Evolutionary conservation across 768 basidiomycete genomes (phyloP).

Genomic region (Kwoniella dejecticola): DNA sequence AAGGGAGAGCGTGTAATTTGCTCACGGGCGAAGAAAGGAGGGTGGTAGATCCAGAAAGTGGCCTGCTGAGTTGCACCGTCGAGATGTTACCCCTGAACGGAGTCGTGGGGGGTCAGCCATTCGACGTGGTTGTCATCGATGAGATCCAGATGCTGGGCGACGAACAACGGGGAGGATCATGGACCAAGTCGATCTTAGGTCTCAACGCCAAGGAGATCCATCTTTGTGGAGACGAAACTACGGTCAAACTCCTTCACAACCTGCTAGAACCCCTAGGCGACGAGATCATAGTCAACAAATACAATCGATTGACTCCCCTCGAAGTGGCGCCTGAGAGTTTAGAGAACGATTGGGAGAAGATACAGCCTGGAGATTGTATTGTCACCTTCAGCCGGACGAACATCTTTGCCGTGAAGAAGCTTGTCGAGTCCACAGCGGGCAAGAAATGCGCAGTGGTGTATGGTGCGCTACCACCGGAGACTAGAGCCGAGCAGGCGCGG

Average conservation of each 20-base stretch:
- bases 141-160: constrained; percentile 97
- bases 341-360: constrained; percentile 62
- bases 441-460: constrained; percentile 89
- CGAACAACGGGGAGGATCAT: constrained; percentile 71
- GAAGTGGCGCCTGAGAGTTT: constrained; percentile 68
- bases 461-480: constrained; percentile 86
- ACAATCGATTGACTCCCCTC: constrained; percentile 86
- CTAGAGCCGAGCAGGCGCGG: constrained; percentile 85
- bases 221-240: constrained; percentile 92
- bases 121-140: constrained; percentile 88
- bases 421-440: constrained; percentile 70
- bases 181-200: constrained; percentile 81
- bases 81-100: constrained; percentile 71
- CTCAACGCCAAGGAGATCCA: constrained; percentile 78
- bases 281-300: constrained; percentile 74
- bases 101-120: constrained; percentile 13
- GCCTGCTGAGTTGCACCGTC: constrained; percentile 79
- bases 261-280: constrained; percentile 75
- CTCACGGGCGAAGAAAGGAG: constrained; percentile 88
- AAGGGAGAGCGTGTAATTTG: constrained; percentile 74
- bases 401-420: constrained; percentile 76
- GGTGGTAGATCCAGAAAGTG: constrained; percentile 64
- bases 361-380: constrained; percentile 83
- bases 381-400: constrained; percentile 76
- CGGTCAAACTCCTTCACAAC: constrained; percentile 72